Conservation (phyloP, 108 stramenopile species). For the Stephanodiscus minutulus region DNA sequence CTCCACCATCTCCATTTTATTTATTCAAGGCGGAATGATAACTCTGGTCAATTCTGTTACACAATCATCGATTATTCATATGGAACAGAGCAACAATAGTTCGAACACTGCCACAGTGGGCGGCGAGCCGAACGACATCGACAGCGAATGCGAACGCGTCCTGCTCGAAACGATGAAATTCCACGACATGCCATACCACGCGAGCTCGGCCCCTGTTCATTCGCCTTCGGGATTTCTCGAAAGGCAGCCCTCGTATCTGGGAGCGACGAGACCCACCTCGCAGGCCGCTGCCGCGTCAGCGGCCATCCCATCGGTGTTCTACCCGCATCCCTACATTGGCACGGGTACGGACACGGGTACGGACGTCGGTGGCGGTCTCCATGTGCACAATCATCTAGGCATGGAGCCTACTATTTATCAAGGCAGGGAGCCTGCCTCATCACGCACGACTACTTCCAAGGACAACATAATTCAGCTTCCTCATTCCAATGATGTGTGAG, state of each 20-base stretch:
- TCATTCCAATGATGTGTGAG: conserved; percentile 42
- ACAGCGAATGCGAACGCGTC: neutral
- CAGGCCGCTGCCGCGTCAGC: neutral
- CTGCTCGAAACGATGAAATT: neutral
- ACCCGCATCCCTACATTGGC: neutral
- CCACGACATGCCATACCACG: neutral
- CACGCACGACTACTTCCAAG: neutral
- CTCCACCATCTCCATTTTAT: neutral
- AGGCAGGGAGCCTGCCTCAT: neutral
- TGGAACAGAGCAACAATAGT: neutral
- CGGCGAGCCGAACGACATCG: neutral
- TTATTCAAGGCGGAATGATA: neutral
- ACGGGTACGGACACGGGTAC: neutral
- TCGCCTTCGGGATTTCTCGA: neutral
- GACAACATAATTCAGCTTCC: conserved; percentile 10
- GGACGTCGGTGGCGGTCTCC: conserved; percentile 9
- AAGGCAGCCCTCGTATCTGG: neutral
- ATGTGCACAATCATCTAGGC: neutral
- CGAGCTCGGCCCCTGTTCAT: neutral
- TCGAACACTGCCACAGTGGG: too few relatives aligned
- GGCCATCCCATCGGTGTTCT: neutral
- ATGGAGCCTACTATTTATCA: neutral
- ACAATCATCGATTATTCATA: too few relatives aligned
- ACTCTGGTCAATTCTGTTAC: neutral
- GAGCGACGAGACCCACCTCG: neutral